These are phyloP conservation scores for Trichoderma breve DNA, from an alignment of 2,329 filamentous ascomycete genomes.

Conservation along the genomic window DNA sequence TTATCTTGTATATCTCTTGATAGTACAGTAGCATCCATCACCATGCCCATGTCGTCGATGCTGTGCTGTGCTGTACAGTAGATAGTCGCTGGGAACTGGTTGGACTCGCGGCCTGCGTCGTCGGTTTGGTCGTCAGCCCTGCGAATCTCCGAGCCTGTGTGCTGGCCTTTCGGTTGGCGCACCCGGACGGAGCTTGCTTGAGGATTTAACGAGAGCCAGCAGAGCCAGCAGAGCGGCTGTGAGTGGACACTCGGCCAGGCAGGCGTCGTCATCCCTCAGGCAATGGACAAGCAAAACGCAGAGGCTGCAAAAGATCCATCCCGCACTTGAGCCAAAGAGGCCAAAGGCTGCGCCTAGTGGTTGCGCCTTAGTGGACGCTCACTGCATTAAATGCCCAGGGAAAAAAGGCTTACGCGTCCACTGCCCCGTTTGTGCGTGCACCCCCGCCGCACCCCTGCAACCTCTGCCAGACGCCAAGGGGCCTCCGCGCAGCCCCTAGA, in stretches of 20 bases:
- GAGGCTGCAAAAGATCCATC: conserved; percentile 17
- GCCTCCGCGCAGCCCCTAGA: conserved; percentile 20
- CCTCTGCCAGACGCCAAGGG: conserved; percentile 15
- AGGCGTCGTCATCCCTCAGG: conserved; percentile 34
- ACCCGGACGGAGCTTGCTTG: not conserved
- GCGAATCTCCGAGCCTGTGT: conserved; percentile 6
- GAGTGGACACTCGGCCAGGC: not conserved
- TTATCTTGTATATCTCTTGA: not conserved
- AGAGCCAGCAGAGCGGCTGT: not conserved
- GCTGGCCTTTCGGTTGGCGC: conserved; percentile 18
- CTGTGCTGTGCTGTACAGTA: not conserved
- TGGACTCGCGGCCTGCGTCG: conserved; percentile 12
- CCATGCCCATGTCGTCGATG: not conserved
- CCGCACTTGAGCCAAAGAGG: conserved; percentile 9
- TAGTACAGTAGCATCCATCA: not conserved
- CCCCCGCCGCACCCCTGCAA: conserved; percentile 23
- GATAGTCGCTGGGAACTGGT: not conserved
- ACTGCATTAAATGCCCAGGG: conserved; percentile 11
- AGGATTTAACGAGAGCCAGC: not conserved
- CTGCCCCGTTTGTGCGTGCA: conserved; percentile 23
- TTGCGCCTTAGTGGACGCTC: conserved; percentile 13
- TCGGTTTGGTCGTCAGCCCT: conserved; percentile 26
- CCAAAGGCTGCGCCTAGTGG: conserved; percentile 14
- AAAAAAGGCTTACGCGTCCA: conserved; percentile 33
- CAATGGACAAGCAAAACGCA: conserved; percentile 15